Evolutionary conservation across 371 early-diverging fungal genomes (phyloP), one percentile per base, ranked within the genome.

Genomic region (Mucor circinelloides): DNA sequence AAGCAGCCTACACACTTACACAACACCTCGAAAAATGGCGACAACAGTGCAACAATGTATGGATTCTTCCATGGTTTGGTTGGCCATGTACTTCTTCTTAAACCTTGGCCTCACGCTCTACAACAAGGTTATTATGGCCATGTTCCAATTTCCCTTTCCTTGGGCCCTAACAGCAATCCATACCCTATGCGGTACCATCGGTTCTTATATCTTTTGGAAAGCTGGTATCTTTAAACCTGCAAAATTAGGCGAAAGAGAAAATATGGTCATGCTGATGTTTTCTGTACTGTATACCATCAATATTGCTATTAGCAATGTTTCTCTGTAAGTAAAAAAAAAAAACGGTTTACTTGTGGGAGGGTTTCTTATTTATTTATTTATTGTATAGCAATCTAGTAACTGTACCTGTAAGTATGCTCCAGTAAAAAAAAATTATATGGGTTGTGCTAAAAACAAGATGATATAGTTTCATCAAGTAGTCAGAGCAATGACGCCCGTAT

Each of bases 161-260:
- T 96, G 96, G 96, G 88, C 91, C 7, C 74, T 96, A 10, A 95
- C 96, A 0, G 94, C 93, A 9, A 85, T 94, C 61, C 96, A 96
- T 70, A 89, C 91, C 2, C 70, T 94, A 15, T 87, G 89, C 56
- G 87, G 92, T 59, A 85, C 89, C 12, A 74, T 91, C 28, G 94
- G 94, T 2, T 85, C 85, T 59, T 84, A 80, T 52, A 57, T 79
- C 15, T 85, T 91, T 56, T 84, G 74, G 52, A 67, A 72, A 60
- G 25, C 78, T 30, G 91, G 89, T 9, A 58, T 82, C 25, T 92
- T 93, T 67, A 77, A 78, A 48, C 94, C 91, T 6, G 66, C 81
- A 10, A 70, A 73, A 31, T 78, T 92, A 23, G 86, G 84, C 32
- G 83, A 78, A 57, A 82, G 80, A n/a, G 94, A 94, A 55, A 86